Base-by-base conservation (phyloP, 2,329 filamentous ascomycete genomes). In the Sclerotinia trifoliorum region DNA sequence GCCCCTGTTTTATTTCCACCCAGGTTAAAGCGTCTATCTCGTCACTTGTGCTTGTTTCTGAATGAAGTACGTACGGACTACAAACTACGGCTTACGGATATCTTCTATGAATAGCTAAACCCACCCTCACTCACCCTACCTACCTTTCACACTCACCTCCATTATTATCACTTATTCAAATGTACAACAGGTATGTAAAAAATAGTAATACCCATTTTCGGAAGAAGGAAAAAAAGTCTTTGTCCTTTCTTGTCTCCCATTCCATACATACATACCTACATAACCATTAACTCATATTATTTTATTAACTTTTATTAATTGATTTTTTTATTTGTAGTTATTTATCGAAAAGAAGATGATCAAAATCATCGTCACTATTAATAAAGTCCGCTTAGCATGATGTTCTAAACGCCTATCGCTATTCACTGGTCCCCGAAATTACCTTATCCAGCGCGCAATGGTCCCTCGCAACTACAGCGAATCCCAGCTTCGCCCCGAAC, bases 381-480 rank as follows among this genome's bases (percentile, higher is more conserved):
- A 46, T 44, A 54, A 26, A 24, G 13, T n/a, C 29, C 32, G 44
- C 17, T 52, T 63, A 63, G 48, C 46, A 54, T 65, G 48, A 65
- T 65, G 49, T 29, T 56, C 52, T 66, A 57, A 66, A 66, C 64
- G 64, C 64, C 64, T 66, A 49, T 66, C 54, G 64, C 51, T 49
- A 55, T 65, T 54, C 19, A 51, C 35, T 62, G 58, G 57, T 54
- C 35, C 57, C 57, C 65, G 35, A 42, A 67, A 52, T 52, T 52
- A 62, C 32, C 46, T 63, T 51, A 63, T 65, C 49, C 66, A 11
- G 60, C 66, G 60, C 51, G 55, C 65, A 56, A 77, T 75, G 75
- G 60, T 63, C 46, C 73, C 74, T 55, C 73, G 71, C 63, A 70
- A 39, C 67, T 69, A 70, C 69, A 69, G 49, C 69, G 68, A 71